Percentiles rank a stretch among this genome's conserved stretches.
phyloP scores from a whole-genome alignment of 2,329 filamentous ascomycete species.

The Aspergillus carbonarius region DNA sequence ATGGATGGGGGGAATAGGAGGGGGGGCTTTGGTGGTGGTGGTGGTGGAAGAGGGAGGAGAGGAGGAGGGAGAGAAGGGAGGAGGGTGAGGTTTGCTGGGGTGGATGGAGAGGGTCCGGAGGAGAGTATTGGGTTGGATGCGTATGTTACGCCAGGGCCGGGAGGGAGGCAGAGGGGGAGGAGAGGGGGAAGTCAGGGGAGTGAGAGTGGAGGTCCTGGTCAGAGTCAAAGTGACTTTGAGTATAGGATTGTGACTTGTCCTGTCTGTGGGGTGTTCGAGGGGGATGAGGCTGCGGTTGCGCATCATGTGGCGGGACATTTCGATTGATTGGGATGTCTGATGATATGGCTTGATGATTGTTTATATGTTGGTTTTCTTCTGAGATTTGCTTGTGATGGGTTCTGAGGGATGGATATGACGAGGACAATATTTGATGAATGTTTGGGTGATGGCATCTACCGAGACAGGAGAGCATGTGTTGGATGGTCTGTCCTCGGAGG shows the following conservation, averaged over 20 bases:
- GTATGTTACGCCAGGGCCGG: conserved; percentile 10
- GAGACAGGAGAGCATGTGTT: no score
- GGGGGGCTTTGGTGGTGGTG: no score
- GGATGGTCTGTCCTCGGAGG: no score
- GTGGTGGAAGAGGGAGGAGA: neutral
- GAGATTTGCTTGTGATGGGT: no score
- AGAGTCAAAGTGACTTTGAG: no score
- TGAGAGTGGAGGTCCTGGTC: neutral
- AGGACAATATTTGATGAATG: neutral
- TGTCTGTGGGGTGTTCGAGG: conserved; percentile 21
- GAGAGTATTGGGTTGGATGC: conserved; percentile 15
- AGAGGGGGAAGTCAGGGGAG: neutral
- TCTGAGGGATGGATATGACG: neutral
- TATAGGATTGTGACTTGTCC: conserved; percentile 15
- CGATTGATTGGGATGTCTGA: no score
- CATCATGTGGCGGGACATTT: conserved; percentile 26
- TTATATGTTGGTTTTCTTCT: no score
- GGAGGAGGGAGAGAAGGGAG: neutral
- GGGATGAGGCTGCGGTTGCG: conserved; percentile 25
- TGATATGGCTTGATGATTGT: no score
- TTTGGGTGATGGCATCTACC: no score
- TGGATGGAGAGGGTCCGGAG: conserved; percentile 1
- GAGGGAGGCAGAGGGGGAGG: neutral
- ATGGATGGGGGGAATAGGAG: no score
- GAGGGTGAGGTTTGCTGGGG: neutral